Percentiles rank a stretch among this genome's conserved stretches.
Conservation (phyloP, 805 yeast genomes). For the Wickerhamomyces canadensis region DNA sequence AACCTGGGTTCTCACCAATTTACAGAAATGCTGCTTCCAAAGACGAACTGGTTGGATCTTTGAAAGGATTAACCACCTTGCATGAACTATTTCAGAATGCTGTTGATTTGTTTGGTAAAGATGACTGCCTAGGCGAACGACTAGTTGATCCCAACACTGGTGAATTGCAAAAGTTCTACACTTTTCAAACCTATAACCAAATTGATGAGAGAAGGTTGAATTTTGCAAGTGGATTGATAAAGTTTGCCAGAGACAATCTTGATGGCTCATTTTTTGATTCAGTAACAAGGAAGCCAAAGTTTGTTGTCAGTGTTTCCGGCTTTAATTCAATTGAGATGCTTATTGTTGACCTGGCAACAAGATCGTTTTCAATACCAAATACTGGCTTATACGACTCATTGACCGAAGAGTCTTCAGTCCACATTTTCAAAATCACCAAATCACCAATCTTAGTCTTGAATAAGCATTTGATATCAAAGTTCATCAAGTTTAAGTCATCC, state of each 20-base stretch:
- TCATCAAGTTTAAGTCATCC: slow-evolving; percentile 34
- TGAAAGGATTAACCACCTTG: slow-evolving; percentile 29
- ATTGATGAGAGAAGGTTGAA: slow-evolving; percentile 31
- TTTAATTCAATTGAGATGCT: slow-evolving; percentile 54
- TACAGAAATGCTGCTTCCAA: slow-evolving; percentile 33
- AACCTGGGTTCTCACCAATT: slow-evolving; percentile 39
- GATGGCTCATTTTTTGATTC: slow-evolving; percentile 11
- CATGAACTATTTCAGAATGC: slow-evolving; percentile 33
- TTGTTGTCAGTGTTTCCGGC: slow-evolving; percentile 42
- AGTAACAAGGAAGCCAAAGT: slow-evolving; percentile 21
- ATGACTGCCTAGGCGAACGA: slow-evolving; percentile 36
- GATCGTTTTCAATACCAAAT: slow-evolving; percentile 39
- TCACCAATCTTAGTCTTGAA: slow-evolving; percentile 48
- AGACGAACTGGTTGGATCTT: slow-evolving; percentile 17
- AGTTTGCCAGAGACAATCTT: slow-evolving; percentile 21
- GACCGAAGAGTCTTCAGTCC: slow-evolving; percentile 43
- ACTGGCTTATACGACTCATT: slow-evolving; percentile 40
- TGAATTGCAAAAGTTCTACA: slow-evolving; percentile 33
- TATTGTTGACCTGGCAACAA: slow-evolving; percentile 51
- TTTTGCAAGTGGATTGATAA: slow-evolving; percentile 42
- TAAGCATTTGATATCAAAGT: slow-evolving; percentile 33
- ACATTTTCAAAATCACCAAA: slow-evolving; percentile 45
- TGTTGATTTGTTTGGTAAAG: slow-evolving; percentile 24
- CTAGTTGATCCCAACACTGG: slow-evolving; percentile 14
- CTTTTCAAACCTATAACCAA: slow-evolving; percentile 33